Conservation (phyloP, 2,329 filamentous ascomycete species). For the Karstenula rhodostoma region DNA sequence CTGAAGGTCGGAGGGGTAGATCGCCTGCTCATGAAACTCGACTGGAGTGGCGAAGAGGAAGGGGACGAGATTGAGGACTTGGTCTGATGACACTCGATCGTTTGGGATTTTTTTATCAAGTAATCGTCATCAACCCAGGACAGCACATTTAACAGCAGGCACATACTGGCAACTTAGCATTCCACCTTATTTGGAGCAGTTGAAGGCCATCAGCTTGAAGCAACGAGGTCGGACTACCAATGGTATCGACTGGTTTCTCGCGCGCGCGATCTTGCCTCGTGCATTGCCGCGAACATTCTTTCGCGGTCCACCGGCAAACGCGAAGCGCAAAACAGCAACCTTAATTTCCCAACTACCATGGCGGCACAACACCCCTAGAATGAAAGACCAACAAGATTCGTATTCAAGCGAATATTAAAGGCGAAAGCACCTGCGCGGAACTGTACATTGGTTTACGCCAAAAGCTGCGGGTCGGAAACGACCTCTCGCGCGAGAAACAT, state of each 20-base stretch:
- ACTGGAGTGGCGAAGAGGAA: constrained; percentile 60
- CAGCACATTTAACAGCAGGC: background rate
- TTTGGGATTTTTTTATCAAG: background rate
- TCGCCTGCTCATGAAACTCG: constrained; percentile 88
- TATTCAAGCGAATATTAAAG: background rate
- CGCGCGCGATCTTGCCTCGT: background rate
- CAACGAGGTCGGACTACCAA: background rate
- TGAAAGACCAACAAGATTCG: background rate
- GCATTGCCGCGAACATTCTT: background rate
- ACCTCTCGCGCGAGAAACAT: background rate
- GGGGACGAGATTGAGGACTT: constrained; percentile 37
- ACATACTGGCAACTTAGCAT: background rate
- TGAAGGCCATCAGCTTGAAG: background rate
- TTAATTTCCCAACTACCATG: too few species aligned
- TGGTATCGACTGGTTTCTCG: background rate
- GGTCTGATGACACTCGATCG: constrained; percentile 13
- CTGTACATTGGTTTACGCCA: background rate
- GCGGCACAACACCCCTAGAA: too few species aligned
- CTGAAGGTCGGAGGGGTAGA: constrained; percentile 81
- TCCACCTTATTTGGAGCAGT: background rate
- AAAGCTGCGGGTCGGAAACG: background rate
- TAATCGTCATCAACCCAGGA: background rate
- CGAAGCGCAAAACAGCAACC: background rate
- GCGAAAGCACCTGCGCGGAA: background rate
- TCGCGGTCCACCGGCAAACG: background rate